Evolutionary conservation across 83 land plant genomes (phyloP), one percentile per base, ranked within the genome.

Genomic region (Thuja plicata): DNA sequence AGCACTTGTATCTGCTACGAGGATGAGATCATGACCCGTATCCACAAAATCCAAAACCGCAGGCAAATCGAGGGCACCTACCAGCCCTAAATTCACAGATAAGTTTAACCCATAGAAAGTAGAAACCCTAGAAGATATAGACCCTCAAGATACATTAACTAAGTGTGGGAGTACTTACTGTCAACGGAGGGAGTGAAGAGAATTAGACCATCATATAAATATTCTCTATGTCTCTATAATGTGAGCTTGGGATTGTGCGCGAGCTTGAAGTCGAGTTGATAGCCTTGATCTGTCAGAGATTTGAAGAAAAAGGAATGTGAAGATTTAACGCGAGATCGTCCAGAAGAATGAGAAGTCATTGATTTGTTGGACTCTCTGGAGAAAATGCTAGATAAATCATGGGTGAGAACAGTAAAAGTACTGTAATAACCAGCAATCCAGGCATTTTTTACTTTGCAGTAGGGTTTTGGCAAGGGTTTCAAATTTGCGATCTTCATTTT

Each of bases 251-350:
- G 96, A 88, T 98, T 99, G 45, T 93, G 94, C 19, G 99, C 96
- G 80, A 96, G 93, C 92, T 93, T 94, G 93, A 96, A 96, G 8
- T 96, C 99, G 87, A 98, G 96, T 15, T 95, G 92, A 90, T 91
- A 96, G 5, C 97, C 97, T 2, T 97, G 93, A n/a, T 96, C 93
- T 81, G 90, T 88, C 41, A 97, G 96, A 40, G 99, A 95, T 40
- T 89, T 91, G 98, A 98, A 98, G 95, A 92, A 98, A 50, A 93
- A 27, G 86, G 99, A 97, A 88, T 98, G 99, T n/a, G 99, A 94
- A 15, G 95, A 95, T 86, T 93, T 91, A 91, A 98, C 17, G 96
- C 92, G 70, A 94, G 89, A 82, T 97, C 99, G 80, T 97, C 99
- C 82, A 97, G 88, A n/a, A 98, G 91, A 60, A 97, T 99, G 43